Percentiles rank a stretch among this genome's conserved stretches.
phyloP scores from a whole-genome alignment of 352 stramenopile species.

The Globisporangium camurandrum region DNA sequence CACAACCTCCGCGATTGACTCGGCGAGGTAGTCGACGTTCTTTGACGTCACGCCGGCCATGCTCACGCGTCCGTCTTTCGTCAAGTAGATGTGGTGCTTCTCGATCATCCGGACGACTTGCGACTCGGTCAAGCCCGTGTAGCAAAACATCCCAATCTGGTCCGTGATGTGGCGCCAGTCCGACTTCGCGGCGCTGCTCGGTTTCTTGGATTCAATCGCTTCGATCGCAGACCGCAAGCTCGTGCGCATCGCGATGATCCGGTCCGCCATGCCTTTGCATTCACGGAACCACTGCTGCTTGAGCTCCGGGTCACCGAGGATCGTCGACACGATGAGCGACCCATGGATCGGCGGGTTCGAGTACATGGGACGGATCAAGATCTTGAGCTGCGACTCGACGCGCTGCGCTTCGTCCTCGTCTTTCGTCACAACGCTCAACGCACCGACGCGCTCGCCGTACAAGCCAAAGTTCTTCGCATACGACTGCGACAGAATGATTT shows the following conservation, averaged over 20 bases:
- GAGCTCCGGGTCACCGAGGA: constrained; percentile 90
- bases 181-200: constrained; percentile 62
- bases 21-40: constrained; percentile 96
- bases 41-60: constrained; percentile 96
- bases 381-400: constrained; percentile 97
- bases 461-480: constrained; percentile 99
- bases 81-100: constrained; percentile 98
- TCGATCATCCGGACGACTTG: constrained; percentile 92
- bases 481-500: constrained; percentile 95
- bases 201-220: constrained; percentile 67
- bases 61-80: constrained; percentile 96
- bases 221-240: constrained; percentile 77
- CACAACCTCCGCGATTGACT: constrained; percentile 92
- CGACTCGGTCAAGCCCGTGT: constrained; percentile 93
- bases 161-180: constrained; percentile 98
- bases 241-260: constrained; percentile 93
- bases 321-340: constrained; percentile 95
- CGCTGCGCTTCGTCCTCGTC: constrained; percentile 93
- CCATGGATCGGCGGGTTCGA: constrained; percentile 98
- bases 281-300: constrained; percentile 92
- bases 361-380: constrained; percentile 98
- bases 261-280: constrained; percentile 94
- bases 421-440: constrained; percentile 92
- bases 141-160: constrained; percentile 99
- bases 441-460: constrained; percentile 98